Evolutionary conservation across 352 stramenopile species (phyloP).

Genomic region (Pythium scleroteichum): DNA sequence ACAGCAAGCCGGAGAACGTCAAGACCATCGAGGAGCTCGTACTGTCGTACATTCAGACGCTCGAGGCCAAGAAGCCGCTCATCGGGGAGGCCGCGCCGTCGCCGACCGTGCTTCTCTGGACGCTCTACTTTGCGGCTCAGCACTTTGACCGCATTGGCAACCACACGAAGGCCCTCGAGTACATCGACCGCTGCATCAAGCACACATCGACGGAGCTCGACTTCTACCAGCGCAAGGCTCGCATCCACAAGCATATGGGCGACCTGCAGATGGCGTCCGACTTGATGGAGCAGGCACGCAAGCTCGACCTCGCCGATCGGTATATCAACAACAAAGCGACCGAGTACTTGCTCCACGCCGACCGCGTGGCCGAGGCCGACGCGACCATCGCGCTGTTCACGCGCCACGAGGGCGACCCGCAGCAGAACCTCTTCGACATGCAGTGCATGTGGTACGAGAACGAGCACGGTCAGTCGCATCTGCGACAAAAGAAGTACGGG

Average conservation of each 20-base stretch:
- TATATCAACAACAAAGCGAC: conserved; percentile 99
- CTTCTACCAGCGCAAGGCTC: conserved; percentile 93
- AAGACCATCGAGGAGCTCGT: conserved; percentile 74
- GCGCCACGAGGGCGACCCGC: conserved; percentile 94
- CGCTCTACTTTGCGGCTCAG: conserved; percentile 91
- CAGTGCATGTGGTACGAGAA: conserved; percentile 99
- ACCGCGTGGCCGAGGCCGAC: conserved; percentile 91
- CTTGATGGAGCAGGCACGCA: conserved; percentile 89
- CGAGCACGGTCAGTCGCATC: conserved; percentile 71
- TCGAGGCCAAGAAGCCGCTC: conserved; percentile 67
- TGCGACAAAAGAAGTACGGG: conserved; percentile 69
- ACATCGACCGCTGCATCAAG: conserved; percentile 93
- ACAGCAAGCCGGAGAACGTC: conserved; percentile 61
- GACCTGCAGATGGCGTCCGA: conserved; percentile 91
- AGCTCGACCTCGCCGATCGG: conserved; percentile 96
- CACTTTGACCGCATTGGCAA: conserved; percentile 92
- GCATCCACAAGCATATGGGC: conserved; percentile 94
- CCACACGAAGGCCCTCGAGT: conserved; percentile 82
- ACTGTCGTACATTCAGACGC: conserved; percentile 74
- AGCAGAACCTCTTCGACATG: conserved; percentile 98
- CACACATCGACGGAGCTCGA: conserved; percentile 92
- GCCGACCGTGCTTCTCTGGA: conserved; percentile 80
- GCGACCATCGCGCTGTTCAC: conserved; percentile 97
- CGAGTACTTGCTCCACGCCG: conserved; percentile 95
- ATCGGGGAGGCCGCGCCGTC: conserved; percentile 38